A percentile compares a stretch with the other conserved stretches of the same genome.
Evolutionary conservation across 495 filamentous ascomycete genomes (phyloP).

Genomic region (Acidomyces sp.): DNA sequence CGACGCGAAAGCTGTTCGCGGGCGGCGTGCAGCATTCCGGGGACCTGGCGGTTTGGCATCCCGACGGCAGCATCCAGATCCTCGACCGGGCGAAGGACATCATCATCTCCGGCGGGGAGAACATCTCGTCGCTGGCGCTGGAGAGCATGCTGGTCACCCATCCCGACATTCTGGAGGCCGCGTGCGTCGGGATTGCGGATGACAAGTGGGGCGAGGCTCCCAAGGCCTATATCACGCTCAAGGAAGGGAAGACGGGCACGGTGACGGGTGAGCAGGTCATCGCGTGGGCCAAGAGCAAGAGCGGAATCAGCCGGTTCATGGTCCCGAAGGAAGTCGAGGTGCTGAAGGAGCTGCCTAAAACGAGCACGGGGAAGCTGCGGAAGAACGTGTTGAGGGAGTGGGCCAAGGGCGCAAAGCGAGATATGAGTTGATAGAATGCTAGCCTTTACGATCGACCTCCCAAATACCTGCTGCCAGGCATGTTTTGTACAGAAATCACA

Average conservation of each 20-base stretch:
- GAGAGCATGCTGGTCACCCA: conserved; percentile 88
- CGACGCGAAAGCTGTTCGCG: conserved; percentile 74
- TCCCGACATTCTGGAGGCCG: conserved; percentile 78
- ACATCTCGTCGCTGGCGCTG: conserved; percentile 86
- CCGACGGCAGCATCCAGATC: conserved; percentile 82
- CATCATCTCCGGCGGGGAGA: conserved; percentile 95
- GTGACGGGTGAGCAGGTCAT: conserved; percentile 63
- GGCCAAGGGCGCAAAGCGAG: conserved; percentile 46
- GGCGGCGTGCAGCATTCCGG: conserved; percentile 83
- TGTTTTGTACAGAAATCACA: too few relatives aligned
- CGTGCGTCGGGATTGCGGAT: conserved; percentile 79
- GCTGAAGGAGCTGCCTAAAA: conserved; percentile 81
- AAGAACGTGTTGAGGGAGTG: conserved; percentile 88
- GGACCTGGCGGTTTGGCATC: conserved; percentile 83
- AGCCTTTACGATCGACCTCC: background rate
- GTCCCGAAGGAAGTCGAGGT: conserved; percentile 87
- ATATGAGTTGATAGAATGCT: conserved; percentile 2
- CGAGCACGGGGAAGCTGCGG: conserved; percentile 87
- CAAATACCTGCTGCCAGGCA: too few relatives aligned
- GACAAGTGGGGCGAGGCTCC: conserved; percentile 89
- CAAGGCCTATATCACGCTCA: conserved; percentile 82
- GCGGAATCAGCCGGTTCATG: conserved; percentile 85
- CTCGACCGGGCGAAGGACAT: conserved; percentile 93
- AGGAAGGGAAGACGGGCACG: conserved; percentile 36
- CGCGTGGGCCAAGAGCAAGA: conserved; percentile 66